Conservation (phyloP, 225 moss, liverwort and hornwort species). For the Anthoceros angustus region DNA sequence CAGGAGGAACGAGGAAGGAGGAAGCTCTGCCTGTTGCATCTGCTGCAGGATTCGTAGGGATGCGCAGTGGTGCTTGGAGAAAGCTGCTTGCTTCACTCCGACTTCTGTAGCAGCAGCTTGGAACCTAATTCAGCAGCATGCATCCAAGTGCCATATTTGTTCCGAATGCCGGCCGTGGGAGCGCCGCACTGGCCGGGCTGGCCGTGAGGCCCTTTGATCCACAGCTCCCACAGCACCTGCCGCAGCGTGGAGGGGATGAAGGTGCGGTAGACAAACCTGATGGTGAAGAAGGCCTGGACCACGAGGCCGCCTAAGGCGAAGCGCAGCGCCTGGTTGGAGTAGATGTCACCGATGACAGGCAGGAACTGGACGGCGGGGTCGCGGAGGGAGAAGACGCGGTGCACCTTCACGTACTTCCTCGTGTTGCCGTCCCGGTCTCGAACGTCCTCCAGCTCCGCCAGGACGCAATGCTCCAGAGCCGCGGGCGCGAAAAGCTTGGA, state of each 20-base stretch:
- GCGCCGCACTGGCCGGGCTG: not conserved
- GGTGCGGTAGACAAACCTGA: not conserved
- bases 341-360: slow-evolving; percentile 15
- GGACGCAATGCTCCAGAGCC: slow-evolving; percentile 20
- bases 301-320: slow-evolving; percentile 10
- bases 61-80: too few species aligned
- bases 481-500: slow-evolving; percentile 16
- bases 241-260: not conserved
- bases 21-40: too few species aligned
- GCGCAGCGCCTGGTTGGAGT: slow-evolving; percentile 13
- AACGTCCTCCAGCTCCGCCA: slow-evolving; percentile 21
- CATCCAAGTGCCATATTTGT: not conserved
- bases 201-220: not conserved
- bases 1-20: too few species aligned
- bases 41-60: too few species aligned
- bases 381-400: slow-evolving; percentile 19
- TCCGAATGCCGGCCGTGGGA: not conserved
- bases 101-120: too few species aligned
- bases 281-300: slow-evolving; percentile 5
- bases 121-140: not conserved
- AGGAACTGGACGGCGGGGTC: slow-evolving; percentile 15
- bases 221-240: not conserved
- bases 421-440: slow-evolving; percentile 25
- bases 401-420: slow-evolving; percentile 19
- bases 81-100: too few species aligned